phyloP scores from a whole-genome alignment of 768 basidiomycete genomes.

The Hypholoma fasciculare region DNA sequence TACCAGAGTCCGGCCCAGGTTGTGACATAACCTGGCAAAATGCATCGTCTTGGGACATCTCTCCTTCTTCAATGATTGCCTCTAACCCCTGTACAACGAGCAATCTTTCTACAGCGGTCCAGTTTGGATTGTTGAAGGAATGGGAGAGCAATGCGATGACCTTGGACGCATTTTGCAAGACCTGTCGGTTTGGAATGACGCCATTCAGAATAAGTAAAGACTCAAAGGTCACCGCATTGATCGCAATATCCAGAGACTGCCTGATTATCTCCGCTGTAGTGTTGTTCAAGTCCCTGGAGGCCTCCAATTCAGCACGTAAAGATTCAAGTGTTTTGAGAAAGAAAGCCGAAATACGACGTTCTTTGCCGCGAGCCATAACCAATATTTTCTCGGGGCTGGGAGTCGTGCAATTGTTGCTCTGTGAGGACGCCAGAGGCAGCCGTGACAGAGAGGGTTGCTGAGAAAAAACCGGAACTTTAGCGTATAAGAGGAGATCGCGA shows the following conservation, averaged over 20 bases:
- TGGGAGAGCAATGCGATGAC: constrained; percentile 35
- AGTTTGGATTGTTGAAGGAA: constrained; percentile 42
- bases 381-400: constrained; percentile 19
- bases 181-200: constrained; percentile 53
- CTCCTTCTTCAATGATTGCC: constrained; percentile 52
- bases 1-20: constrained; percentile 55
- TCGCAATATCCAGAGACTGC: constrained; percentile 65
- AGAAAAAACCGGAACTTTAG: constrained; percentile 52
- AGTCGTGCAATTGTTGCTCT: background rate
- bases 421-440: background rate
- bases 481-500: constrained; percentile 68
- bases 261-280: constrained; percentile 66
- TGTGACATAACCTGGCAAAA: constrained; percentile 46
- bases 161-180: constrained; percentile 65
- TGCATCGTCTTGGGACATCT: constrained; percentile 24
- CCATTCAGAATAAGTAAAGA: constrained; percentile 66
- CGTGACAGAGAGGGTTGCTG: background rate
- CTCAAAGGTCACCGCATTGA: constrained; percentile 70
- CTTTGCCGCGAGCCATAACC: constrained; percentile 52
- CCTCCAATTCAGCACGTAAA: constrained; percentile 48
- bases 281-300: constrained; percentile 24
- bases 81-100: constrained; percentile 67
- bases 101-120: constrained; percentile 65
- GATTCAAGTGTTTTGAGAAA: constrained; percentile 63
- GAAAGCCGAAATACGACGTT: constrained; percentile 62